Conservation (phyloP, 257 asterid species). For the Forsythia suspensa region DNA sequence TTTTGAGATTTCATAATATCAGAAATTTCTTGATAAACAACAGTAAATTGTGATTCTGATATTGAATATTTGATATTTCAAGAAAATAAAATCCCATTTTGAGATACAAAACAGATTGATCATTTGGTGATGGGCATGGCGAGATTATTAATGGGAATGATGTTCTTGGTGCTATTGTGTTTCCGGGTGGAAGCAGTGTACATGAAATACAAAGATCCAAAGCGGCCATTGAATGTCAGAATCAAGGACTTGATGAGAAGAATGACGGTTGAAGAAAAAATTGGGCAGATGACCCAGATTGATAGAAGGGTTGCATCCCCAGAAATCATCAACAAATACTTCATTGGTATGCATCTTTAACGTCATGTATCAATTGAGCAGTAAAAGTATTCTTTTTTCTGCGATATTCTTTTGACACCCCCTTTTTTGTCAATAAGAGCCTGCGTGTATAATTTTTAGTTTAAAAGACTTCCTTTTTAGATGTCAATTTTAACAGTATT, state of each 20-base stretch:
- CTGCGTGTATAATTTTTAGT: neutral
- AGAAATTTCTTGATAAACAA: neutral
- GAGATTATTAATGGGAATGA: neutral
- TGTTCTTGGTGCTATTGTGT: slow-evolving; percentile 10
- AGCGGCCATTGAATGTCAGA: slow-evolving; percentile 17
- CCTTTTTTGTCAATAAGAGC: neutral
- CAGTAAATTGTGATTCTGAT: neutral
- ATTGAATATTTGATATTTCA: neutral
- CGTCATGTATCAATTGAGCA: neutral
- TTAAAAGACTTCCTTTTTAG: neutral
- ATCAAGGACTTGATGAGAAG: slow-evolving; percentile 22
- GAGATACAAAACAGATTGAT: neutral
- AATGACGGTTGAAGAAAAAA: slow-evolving; percentile 36
- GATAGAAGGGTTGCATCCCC: slow-evolving; percentile 18
- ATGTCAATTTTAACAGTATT: neutral
- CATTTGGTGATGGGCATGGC: slow-evolving; percentile 6
- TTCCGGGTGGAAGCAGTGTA: slow-evolving; percentile 6
- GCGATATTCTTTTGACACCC: too few species aligned
- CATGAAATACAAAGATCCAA: slow-evolving; percentile 23
- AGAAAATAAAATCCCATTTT: neutral
- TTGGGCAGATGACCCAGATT: slow-evolving; percentile 30
- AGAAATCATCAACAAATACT: slow-evolving; percentile 17
- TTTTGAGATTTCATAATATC: neutral
- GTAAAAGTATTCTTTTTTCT: neutral
- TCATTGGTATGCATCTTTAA: slow-evolving; percentile 19